Evolutionary conservation across 495 filamentous ascomycete genomes (phyloP).

Genomic region (Umbilicaria muhlenbergii): DNA sequence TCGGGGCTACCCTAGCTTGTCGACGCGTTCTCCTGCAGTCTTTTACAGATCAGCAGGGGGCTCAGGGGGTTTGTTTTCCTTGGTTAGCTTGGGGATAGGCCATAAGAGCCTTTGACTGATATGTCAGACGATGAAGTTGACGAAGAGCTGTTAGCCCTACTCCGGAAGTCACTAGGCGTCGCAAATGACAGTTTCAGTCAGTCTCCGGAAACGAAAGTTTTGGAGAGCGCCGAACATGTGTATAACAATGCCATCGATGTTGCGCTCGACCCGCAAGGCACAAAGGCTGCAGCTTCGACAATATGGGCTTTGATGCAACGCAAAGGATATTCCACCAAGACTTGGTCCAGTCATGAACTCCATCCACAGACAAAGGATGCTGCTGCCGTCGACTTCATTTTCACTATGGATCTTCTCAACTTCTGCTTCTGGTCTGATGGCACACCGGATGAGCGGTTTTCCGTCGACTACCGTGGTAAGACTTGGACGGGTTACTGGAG

Average conservation of each 20-base stretch:
- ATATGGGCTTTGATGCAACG: slow-evolving; percentile 72
- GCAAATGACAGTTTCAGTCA: slow-evolving; percentile 35
- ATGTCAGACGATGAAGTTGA: slow-evolving; percentile 90
- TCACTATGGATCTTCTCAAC: slow-evolving; percentile 91
- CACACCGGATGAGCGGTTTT: slow-evolving; percentile 45
- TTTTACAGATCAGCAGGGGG: no score
- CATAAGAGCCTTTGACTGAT: slow-evolving; percentile 2
- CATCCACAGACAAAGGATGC: slow-evolving; percentile 72
- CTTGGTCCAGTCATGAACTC: slow-evolving; percentile 80
- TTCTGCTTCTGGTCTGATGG: slow-evolving; percentile 88
- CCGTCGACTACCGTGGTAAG: slow-evolving; percentile 63
- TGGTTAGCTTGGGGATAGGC: neutral
- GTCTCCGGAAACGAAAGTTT: slow-evolving; percentile 59
- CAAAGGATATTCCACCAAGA: slow-evolving; percentile 66
- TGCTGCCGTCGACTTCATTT: slow-evolving; percentile 74
- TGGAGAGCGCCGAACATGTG: slow-evolving; percentile 69
- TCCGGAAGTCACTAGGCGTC: slow-evolving; percentile 62
- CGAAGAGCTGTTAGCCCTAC: slow-evolving; percentile 69
- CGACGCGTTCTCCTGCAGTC: no score
- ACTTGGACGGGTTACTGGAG: slow-evolving; percentile 94
- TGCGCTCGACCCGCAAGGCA: slow-evolving; percentile 59
- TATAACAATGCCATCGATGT: slow-evolving; percentile 92
- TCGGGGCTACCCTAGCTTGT: no score
- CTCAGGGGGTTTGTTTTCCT: no score
- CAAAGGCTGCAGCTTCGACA: slow-evolving; percentile 61